phyloP scores from a whole-genome alignment of 2,329 filamentous ascomycete genomes.

The Phialocephala subalpina region DNA sequence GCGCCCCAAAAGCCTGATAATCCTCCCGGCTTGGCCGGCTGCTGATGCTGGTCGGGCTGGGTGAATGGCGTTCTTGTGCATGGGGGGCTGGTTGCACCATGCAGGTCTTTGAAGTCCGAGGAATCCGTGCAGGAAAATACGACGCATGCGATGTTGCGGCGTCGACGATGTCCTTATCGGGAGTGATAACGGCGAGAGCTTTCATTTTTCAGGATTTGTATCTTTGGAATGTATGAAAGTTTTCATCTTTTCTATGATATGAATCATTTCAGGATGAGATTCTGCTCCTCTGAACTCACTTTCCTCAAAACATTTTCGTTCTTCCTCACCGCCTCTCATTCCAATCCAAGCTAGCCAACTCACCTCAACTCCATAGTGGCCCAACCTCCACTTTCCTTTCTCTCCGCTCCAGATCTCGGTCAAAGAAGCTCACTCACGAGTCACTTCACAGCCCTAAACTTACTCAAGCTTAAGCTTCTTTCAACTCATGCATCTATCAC shows the following conservation, averaged over 20 bases:
- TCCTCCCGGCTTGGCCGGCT: conserved; percentile 11
- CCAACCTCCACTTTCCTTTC: conserved; percentile 1
- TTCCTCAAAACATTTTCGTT: not conserved
- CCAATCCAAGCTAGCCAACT: conserved; percentile 5
- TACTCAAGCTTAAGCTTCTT: too few species aligned
- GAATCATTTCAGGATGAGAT: not conserved
- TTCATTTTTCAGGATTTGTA: not conserved
- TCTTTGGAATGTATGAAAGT: not conserved
- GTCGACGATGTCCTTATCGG: not conserved
- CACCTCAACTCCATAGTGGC: not conserved
- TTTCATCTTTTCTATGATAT: not conserved
- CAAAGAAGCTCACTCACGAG: not conserved
- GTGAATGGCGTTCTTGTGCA: conserved; percentile 6
- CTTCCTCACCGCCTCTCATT: conserved; percentile 8
- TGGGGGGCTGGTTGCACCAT: conserved; percentile 11
- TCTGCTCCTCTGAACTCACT: not conserved
- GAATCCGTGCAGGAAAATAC: not conserved
- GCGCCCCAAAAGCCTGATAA: not conserved
- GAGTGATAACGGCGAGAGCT: not conserved
- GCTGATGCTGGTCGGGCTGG: conserved; percentile 4
- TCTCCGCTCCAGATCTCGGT: not conserved
- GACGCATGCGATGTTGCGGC: conserved; percentile 3
- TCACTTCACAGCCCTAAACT: not conserved
- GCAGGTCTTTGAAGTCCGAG: not conserved
- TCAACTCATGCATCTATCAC: not conserved